Base-by-base conservation (phyloP, 2,329 filamentous ascomycete genomes). In the Trichoderma sp. region DNA sequence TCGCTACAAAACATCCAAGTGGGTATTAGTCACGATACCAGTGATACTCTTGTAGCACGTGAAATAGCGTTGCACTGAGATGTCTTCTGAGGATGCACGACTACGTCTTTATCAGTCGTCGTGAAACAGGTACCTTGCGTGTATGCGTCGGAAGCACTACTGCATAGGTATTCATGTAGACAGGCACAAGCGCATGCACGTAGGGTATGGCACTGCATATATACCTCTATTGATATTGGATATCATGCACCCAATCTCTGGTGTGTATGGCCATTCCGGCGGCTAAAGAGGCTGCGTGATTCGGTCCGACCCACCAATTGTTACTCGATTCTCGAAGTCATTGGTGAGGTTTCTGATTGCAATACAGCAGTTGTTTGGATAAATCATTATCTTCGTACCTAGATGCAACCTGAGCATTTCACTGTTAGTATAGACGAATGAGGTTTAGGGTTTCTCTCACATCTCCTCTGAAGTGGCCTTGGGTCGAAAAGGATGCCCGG, bases 201-300 rank as follows among this genome's bases (percentile, higher is more conserved):
- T 27, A 38, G 41, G 41, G 41, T 73, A 73, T 53, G n/a, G 71
- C 41, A 16, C 62, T 45, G 35, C 16, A 63, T 56, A 65, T 7
- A 63, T 5, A 24, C 5, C 50, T 33, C 6, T 21, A 4, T 21
- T 14, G 29, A 35, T 63, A 21, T 21, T 14, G 60, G 31, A 56
- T 24, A 63, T 11, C 31, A 21, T 68, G 27, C 18, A 56, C 12
- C 9, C 18, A 24, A 14, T 11, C 16, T 33, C 14, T 68, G 14
- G 41, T 35, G 38, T 68, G 45, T 21, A 35, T 62, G 53, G 56
- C 33, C 16, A 18, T n/a, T 18, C 33, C 31, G 69, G 69, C 69
- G 59, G 59, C 59, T 64, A 72, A 64, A 72, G 69, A 53, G 59
- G 29, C 12, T 71, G n/a, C 31, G 59, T 64, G 60, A 64, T 35